A percentile compares a stretch with the other conserved stretches of the same genome.
Conservation (phyloP, 805 yeast species). For the Pichia rugopelliculosa region DNA sequence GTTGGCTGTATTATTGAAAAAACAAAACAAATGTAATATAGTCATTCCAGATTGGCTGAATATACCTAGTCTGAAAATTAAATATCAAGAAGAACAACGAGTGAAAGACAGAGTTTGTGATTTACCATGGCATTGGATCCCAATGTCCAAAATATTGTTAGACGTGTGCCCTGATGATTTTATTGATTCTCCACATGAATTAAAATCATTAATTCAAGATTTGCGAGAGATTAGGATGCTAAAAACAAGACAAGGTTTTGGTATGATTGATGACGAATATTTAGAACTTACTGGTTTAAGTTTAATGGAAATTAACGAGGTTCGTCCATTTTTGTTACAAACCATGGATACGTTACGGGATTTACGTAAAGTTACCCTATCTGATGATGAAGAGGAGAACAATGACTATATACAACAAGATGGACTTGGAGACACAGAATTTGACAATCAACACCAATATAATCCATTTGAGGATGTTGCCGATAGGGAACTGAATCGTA, state of each 20-base stretch:
- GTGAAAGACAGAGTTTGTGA: constrained; percentile 53
- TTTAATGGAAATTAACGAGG: constrained; percentile 77
- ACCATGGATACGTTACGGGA: constrained; percentile 74
- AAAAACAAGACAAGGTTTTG: constrained; percentile 75
- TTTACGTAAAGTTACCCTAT: constrained; percentile 34
- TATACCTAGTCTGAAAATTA: constrained; percentile 41
- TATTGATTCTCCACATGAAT: constrained; percentile 59
- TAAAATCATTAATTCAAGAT: constrained; percentile 71
- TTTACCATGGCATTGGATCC: constrained; percentile 88
- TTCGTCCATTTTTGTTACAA: constrained; percentile 71
- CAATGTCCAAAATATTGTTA: constrained; percentile 62
- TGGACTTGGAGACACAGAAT: neutral
- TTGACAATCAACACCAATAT: neutral
- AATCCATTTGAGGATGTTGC: neutral
- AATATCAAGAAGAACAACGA: constrained; percentile 55
- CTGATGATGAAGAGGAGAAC: constrained; percentile 8
- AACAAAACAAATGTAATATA: constrained; percentile 79
- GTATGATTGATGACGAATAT: constrained; percentile 72
- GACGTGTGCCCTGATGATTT: constrained; percentile 71
- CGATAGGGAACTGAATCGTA: neutral
- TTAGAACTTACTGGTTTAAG: constrained; percentile 78
- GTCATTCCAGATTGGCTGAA: constrained; percentile 83
- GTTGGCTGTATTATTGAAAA: constrained; percentile 77
- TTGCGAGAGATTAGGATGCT: constrained; percentile 74
- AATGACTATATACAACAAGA: neutral